Conservation (phyloP, 1,139 yeast species). For the Kodamaea sp. region DNA sequence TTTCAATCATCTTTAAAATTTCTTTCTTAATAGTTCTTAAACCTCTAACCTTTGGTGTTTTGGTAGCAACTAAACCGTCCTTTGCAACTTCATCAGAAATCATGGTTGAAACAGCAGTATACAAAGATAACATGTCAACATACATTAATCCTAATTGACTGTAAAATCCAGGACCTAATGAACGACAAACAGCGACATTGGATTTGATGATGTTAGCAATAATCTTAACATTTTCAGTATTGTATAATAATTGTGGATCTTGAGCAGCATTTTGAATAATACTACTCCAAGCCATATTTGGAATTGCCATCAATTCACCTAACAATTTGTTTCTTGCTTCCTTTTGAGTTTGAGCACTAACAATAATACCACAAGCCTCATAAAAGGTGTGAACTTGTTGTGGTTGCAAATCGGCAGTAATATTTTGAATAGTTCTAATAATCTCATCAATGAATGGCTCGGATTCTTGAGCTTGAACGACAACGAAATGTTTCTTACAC, state of each 20-base stretch:
- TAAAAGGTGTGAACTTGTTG: conserved; percentile 97
- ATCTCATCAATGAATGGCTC: conserved; percentile 93
- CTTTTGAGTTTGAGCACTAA: conserved; percentile 71
- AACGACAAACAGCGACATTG: conserved; percentile 87
- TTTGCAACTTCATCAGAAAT: conserved; percentile 74
- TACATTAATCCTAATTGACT: conserved; percentile 85
- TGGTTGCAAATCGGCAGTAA: conserved; percentile 90
- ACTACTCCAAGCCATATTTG: conserved; percentile 92
- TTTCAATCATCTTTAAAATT: conserved; percentile 82
- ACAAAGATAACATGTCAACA: conserved; percentile 84
- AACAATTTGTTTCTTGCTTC: conserved; percentile 70
- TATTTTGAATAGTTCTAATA: conserved; percentile 73
- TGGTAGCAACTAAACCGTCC: conserved; percentile 85
- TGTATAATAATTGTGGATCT: conserved; percentile 78
- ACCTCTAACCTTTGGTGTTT: conserved; percentile 93
- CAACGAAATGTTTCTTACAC: conserved; percentile 93
- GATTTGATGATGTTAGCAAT: conserved; percentile 93
- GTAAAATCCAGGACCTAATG: conserved; percentile 89
- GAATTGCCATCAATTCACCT: conserved; percentile 79
- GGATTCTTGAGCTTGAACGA: conserved; percentile 78
- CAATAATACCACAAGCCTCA: conserved; percentile 94
- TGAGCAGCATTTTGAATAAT: conserved; percentile 85
- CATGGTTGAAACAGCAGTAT: conserved; percentile 87
- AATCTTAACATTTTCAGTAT: conserved; percentile 86
- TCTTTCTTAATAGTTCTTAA: conserved; percentile 96